Evolutionary conservation across 345 rosid genomes (phyloP).

Genomic region (Microcos paniculata): DNA sequence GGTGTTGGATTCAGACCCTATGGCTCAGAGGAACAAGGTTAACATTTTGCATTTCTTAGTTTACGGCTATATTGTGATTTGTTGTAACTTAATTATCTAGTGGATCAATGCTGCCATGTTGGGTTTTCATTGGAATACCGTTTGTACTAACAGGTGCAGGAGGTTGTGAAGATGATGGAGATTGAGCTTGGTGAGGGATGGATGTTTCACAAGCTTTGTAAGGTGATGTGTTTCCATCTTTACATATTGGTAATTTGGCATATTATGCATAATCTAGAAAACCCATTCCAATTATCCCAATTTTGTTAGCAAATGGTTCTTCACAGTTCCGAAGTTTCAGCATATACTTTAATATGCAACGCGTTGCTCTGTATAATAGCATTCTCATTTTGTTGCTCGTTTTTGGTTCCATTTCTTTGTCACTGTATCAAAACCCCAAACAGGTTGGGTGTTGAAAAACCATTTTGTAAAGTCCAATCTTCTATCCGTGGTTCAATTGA

Average conservation of each 20-base stretch:
- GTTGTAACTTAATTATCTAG: not conserved
- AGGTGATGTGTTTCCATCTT: conserved; percentile 36
- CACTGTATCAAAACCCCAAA: not conserved
- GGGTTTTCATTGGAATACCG: not conserved
- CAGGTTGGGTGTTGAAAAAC: not conserved
- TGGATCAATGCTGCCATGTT: not conserved
- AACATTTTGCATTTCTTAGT: not conserved
- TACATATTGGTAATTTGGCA: not conserved
- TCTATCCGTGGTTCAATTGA: not conserved
- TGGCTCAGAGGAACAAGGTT: conserved; percentile 71
- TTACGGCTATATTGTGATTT: not conserved
- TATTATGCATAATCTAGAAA: not conserved
- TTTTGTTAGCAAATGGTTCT: not conserved
- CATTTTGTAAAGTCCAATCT: not conserved
- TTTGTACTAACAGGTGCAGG: conserved; percentile 53
- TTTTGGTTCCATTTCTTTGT: not conserved
- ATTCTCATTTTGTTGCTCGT: not conserved
- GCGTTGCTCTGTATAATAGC: not conserved
- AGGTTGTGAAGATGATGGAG: conserved; percentile 81
- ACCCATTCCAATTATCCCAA: not conserved
- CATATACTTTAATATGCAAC: not conserved
- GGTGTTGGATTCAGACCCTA: conserved; percentile 56
- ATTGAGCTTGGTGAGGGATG: conserved; percentile 74
- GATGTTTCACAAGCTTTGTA: conserved; percentile 71
- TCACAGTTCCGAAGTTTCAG: not conserved